These are phyloP conservation scores for Starmerella apis DNA, from an alignment of 805 yeast genomes.

Conservation along the genomic window DNA sequence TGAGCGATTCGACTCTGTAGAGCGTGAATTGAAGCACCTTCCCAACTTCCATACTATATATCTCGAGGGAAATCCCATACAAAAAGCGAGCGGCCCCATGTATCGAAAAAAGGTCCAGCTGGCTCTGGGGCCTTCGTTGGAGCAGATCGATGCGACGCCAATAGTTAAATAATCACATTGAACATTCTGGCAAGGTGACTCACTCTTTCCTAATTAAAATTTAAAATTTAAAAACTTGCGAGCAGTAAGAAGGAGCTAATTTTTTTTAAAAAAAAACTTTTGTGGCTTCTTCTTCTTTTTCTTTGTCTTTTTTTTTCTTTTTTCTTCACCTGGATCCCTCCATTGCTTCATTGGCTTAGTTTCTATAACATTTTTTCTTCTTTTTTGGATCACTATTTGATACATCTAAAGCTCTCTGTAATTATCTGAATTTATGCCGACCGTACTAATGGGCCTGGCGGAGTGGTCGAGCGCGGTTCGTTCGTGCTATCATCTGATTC, in stretches of 20 bases:
- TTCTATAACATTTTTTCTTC: background rate
- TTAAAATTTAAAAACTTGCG: too few species aligned
- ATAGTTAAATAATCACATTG: slow-evolving; percentile 10
- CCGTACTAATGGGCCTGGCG: slow-evolving; percentile 17
- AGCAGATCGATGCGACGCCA: slow-evolving; percentile 88
- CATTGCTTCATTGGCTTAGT: too few species aligned
- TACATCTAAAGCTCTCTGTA: background rate
- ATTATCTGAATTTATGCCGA: background rate
- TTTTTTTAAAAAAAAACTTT: too few species aligned
- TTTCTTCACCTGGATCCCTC: too few species aligned
- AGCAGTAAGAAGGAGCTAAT: too few species aligned
- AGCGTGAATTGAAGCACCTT: slow-evolving; percentile 50
- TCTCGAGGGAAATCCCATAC: slow-evolving; percentile 88
- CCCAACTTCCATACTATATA: slow-evolving; percentile 74
- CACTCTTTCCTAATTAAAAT: too few species aligned
- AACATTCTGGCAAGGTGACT: too few species aligned
- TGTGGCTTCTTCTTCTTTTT: too few species aligned
- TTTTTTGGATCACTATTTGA: background rate
- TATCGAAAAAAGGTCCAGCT: slow-evolving; percentile 75
- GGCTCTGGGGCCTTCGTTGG: slow-evolving; percentile 56
- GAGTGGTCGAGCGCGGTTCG: slow-evolving; percentile 14
- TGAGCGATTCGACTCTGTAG: slow-evolving; percentile 57
- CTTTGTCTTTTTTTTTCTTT: too few species aligned
- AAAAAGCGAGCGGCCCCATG: slow-evolving; percentile 57
- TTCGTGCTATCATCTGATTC: background rate